Base-by-base conservation (phyloP, 2,329 filamentous ascomycete species). In the Arachnomyces sp. region DNA sequence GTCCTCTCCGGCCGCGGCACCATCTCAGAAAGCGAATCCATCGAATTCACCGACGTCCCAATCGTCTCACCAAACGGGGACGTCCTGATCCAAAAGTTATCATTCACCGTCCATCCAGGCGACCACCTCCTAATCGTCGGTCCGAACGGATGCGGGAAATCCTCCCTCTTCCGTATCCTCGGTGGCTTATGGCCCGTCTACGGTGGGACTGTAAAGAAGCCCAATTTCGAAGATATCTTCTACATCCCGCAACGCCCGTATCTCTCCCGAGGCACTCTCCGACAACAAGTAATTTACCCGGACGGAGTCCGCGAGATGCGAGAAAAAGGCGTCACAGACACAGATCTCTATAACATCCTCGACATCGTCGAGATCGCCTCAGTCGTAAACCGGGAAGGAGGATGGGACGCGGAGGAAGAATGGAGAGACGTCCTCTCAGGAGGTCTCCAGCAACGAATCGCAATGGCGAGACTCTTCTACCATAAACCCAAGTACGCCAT, bases 141-240 rank as follows among this genome's bases (percentile, higher is more conserved):
- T 1, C 92, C 92, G 15, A 98, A 98, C 60, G 92, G 92, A 29
- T 98, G 92, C 62, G 92, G 92, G 31, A 98, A 98, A 64, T 95
- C 87, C 0, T 93, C 85, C 12, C 74, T 98, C 3, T 98, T 98
- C 76, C 82, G 92, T 29, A 98, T 98, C 51, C 77, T 98, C 1
- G 92, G 92, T 45, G 92, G 92, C 1, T 73, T 98, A 2, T 98
- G 92, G 92, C 92, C 92, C 12, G 92, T 96, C 9, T 98, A 98
- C 62, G 90, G 92, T 49, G 92, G 92, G 38, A 87, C 78, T 1
- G 92, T 98, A 14, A 76, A 86, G 54, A 96, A 96, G 62, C 92
- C 92, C 1, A 81, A 85, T 2, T 92, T 90, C 55, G 80, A 86
- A 50, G 84, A 92, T 59, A 96, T 98, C 58, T 98, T 96, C 67